These are phyloP conservation scores for Fraxinus pennsylvanica DNA, from an alignment of 257 asterid genomes.

Conservation along the genomic window DNA sequence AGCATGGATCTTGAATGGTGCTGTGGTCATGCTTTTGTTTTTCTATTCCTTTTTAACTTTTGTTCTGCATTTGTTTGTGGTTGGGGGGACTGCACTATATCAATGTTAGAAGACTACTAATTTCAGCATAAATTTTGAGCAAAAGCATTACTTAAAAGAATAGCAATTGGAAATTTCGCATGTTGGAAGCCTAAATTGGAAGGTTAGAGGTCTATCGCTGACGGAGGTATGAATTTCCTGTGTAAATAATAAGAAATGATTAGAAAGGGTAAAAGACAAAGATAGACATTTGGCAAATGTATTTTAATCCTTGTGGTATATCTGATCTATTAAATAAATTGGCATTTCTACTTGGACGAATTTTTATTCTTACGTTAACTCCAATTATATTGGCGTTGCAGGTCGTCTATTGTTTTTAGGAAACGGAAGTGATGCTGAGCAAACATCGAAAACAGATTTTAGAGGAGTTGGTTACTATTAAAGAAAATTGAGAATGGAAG, in stretches of 20 bases:
- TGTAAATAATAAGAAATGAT: no score
- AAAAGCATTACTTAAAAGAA: no score
- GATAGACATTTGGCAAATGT: no score
- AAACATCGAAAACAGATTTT: slow-evolving; percentile 35
- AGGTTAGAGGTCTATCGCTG: no score
- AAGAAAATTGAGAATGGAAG: slow-evolving; percentile 12
- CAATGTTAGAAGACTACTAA: no score
- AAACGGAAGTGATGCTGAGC: slow-evolving; percentile 42
- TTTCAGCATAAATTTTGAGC: no score
- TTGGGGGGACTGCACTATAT: background rate
- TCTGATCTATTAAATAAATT: background rate
- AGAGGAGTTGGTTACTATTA: slow-evolving; percentile 58
- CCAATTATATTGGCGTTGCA: slow-evolving; percentile 19
- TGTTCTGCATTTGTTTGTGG: background rate
- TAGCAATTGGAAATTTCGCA: no score
- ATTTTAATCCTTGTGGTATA: background rate
- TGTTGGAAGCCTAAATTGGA: no score
- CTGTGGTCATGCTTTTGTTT: background rate
- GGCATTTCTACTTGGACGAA: background rate
- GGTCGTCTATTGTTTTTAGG: slow-evolving; percentile 62
- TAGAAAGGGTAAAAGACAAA: no score
- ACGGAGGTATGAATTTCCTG: no score
- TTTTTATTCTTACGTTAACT: background rate
- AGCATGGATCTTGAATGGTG: background rate
- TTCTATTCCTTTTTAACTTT: no score